Evolutionary conservation across 148 eudicot species (phyloP).

Genomic region (Heliamphora exappendiculata): DNA sequence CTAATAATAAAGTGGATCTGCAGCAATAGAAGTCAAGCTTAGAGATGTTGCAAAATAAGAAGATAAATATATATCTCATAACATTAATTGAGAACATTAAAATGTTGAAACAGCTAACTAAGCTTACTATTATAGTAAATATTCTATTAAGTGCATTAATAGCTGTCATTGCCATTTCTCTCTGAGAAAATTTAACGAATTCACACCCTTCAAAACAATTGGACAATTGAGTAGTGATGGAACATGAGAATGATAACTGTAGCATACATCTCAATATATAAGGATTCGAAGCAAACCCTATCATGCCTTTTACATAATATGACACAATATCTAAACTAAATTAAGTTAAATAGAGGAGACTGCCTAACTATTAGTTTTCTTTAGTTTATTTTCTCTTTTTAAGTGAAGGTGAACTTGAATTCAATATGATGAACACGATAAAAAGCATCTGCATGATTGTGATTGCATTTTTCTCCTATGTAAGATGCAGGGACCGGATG

Average conservation of each 20-base stretch:
- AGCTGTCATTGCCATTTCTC: slow-evolving; percentile 88
- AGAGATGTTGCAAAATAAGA: slow-evolving; percentile 16
- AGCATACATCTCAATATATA: not conserved
- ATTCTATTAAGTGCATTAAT: slow-evolving; percentile 75
- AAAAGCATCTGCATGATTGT: not conserved
- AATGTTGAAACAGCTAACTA: slow-evolving; percentile 1
- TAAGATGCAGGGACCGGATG: not conserved
- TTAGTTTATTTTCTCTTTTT: not conserved
- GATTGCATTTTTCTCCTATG: not conserved
- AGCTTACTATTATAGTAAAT: slow-evolving; percentile 78
- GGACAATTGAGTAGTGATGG: slow-evolving; percentile 1
- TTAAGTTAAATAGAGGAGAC: not conserved
- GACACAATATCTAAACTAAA: not conserved
- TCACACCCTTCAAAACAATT: slow-evolving; percentile 71
- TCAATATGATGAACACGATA: not conserved
- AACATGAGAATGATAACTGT: not conserved
- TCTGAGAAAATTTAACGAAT: slow-evolving; percentile 72
- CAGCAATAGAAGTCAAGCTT: too few species aligned
- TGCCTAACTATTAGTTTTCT: not conserved
- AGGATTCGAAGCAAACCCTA: not conserved
- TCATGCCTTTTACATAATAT: too few species aligned
- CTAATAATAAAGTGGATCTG: too few species aligned
- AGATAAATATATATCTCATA: not conserved
- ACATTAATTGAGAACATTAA: not conserved
- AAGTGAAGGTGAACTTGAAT: not conserved